Base-by-base conservation (phyloP, 2,329 filamentous ascomycete species). In the Diaporthe ilicicola region DNA sequence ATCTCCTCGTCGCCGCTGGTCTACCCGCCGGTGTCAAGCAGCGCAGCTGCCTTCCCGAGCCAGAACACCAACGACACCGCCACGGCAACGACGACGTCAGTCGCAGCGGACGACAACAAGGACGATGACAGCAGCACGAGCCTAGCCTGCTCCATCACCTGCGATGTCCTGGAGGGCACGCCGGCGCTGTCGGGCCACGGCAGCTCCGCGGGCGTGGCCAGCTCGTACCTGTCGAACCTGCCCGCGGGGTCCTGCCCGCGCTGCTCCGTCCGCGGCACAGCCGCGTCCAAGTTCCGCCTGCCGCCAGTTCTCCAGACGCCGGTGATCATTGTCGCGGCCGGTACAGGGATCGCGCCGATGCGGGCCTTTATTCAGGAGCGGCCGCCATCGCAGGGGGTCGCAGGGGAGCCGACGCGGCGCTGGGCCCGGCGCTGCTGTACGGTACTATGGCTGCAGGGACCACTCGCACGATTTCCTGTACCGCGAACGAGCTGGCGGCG, bases 1-100 rank as follows among this genome's bases (percentile, higher is more conserved):
- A 89, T 90, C 75, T 89, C 87, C 1, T 88, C 86, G 0, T 88
- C 86, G 0, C 86, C 87, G 0, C 79, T 88, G 1, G 80, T 78
- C 73, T 81, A 86, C 71, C 80, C 84, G 0, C 81, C 79, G 32
- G 80, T 82, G 61, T 32, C 53, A n/a, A 83, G 84, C 73, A 84
- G 24, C 12, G 22, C 65, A 9, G 61, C 64, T 2, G 61, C 56
- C 1, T 32, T 66, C 50, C 34, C 48, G 19, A 56, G 27, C 34
- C 50, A 67, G 6, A 51, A 54, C 1, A 70, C 59, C 24, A 34
- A 67, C 8, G 48, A 54, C 1, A 70, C 59, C 24, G 48, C 48
- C 8, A 32, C 46, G 24, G 32, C 32, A 9, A 34, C 32, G 9
- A 34, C 32, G 9, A 5, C 32, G 9, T 34, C 32, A 34, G 4